Conservation (phyloP, 2,329 filamentous ascomycete genomes). For the Graphilbum ipis-grandicollis region DNA sequence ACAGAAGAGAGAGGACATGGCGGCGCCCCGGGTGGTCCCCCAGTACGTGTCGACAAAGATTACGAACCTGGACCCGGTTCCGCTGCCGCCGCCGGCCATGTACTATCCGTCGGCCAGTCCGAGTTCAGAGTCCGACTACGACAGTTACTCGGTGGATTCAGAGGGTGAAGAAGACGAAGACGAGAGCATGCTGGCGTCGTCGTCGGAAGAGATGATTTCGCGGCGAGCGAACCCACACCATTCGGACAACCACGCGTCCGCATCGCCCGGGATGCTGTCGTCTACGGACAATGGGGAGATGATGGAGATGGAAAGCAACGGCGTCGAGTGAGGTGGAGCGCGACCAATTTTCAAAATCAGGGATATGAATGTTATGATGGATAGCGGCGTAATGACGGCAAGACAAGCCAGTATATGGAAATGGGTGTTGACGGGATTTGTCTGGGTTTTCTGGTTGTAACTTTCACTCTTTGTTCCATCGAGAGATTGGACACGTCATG, state of each 20-base stretch:
- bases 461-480: too few relatives aligned
- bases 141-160: constrained; percentile 13
- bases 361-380: too few relatives aligned
- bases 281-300: constrained; percentile 21
- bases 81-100: constrained; percentile 33
- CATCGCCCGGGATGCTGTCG: constrained; percentile 18
- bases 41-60: constrained; percentile 26
- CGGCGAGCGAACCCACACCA: constrained; percentile 19
- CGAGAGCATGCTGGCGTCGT: constrained; percentile 14
- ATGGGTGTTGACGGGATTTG: too few relatives aligned
- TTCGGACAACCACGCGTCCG: constrained; percentile 19
- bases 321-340: too few relatives aligned
- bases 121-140: constrained; percentile 14
- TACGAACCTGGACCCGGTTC: constrained; percentile 25
- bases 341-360: too few relatives aligned
- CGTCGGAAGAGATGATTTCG: constrained; percentile 15
- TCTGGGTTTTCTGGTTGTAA: neutral
- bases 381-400: too few relatives aligned
- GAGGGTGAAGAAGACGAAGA: constrained; percentile 17
- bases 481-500: too few relatives aligned
- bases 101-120: constrained; percentile 31
- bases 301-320: too few relatives aligned
- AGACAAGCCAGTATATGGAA: too few relatives aligned
- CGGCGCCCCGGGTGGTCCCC: constrained; percentile 17
- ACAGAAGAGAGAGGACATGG: neutral